phyloP scores from a whole-genome alignment of 805 yeast genomes.

The Yueomyces sp. region DNA sequence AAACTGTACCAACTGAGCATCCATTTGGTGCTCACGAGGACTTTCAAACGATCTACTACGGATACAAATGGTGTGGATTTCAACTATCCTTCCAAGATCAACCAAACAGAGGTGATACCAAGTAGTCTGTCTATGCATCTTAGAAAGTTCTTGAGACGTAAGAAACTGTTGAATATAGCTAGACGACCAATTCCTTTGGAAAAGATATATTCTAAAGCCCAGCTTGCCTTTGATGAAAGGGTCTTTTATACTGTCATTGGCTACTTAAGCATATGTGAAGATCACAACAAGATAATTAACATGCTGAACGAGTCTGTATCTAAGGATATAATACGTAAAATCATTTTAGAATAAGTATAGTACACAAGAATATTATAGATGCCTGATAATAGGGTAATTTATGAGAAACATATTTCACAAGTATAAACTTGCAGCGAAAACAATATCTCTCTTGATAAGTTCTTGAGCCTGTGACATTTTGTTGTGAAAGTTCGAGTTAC shows the following conservation, averaged over 20 bases:
- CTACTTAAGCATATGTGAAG: neutral
- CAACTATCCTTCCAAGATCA: neutral
- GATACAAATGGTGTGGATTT: neutral
- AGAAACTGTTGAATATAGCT: neutral
- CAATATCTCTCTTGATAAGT: slow-evolving; percentile 89
- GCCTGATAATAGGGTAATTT: too few species aligned
- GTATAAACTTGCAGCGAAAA: slow-evolving; percentile 90
- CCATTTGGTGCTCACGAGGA: neutral
- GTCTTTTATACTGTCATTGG: neutral
- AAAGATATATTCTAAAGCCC: neutral
- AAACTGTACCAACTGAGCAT: neutral
- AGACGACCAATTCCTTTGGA: neutral
- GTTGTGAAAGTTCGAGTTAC: slow-evolving; percentile 78
- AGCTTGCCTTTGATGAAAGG: neutral
- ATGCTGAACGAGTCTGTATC: neutral
- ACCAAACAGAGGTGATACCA: neutral
- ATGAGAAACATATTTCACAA: slow-evolving; percentile 27
- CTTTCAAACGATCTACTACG: neutral
- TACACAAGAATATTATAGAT: too few species aligned
- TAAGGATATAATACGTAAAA: neutral
- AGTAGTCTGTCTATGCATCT: neutral
- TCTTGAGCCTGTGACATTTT: slow-evolving; percentile 92
- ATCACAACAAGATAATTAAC: neutral
- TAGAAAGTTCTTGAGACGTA: neutral
- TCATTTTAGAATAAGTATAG: neutral